Evolutionary conservation across 192 early-diverging fungal species (phyloP), one percentile per base, ranked within the genome.

Genomic region (Podila verticillata): DNA sequence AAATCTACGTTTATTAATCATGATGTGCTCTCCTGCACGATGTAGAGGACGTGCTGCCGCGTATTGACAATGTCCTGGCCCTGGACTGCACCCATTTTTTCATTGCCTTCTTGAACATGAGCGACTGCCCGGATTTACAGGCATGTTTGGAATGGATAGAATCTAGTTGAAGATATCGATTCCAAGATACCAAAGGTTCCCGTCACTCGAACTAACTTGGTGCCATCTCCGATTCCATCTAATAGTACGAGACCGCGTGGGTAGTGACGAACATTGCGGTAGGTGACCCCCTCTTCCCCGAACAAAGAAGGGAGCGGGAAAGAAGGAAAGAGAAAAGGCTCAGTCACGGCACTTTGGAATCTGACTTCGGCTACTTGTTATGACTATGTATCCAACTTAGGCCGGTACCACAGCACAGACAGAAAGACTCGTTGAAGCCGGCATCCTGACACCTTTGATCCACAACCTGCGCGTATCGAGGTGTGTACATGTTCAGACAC

Each of bases 201-300:
- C 17, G 13, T 15, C 19, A 8, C 19, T 32, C 20, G 24, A 61
- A 9, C 28, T 15, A 32, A 32, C 30, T 61, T 57, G 56, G 10
- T 22, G 24, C 56, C 28, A 28, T 22, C 28, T 57, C 24, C 24
- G 56, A 22, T 29, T 57, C 56, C 19, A 32, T 31, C 59, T 28
- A 44, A 26, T 70, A 80, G 75, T 80, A 80, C 65, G 75, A 80
- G 29, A 80, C 75, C 1, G 75, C 75, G 1, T 80, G 75, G 75
- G 75, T 80, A 29, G 75, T 80, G 30, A 80, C 75, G 19, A 80
- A 80, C 44, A 80, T 80, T 57, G 75, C 75, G n/a, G 75, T 80
- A 80, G 61, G 75, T 69, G 19, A 32, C 39, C 39, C 36, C 39
- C 17, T 44, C 39, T 17, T 44, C 39, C 15, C 39, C 39, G 15